Percentiles rank a stretch among this genome's conserved stretches.
These are phyloP conservation scores for Elaeis oleifera DNA, from an alignment of 202 grass and related monocot species.

Conservation along the genomic window DNA sequence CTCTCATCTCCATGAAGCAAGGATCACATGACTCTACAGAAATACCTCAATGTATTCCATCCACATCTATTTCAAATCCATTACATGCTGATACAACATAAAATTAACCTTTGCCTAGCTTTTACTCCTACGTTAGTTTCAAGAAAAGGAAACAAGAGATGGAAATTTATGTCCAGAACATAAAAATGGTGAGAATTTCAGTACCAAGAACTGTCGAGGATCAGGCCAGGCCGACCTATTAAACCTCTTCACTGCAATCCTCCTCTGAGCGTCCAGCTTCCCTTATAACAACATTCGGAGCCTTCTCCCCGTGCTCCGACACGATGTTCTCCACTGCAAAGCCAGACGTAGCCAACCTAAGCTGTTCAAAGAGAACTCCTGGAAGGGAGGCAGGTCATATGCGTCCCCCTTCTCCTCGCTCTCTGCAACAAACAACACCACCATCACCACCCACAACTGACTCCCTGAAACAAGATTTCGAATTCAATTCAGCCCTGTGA, in stretches of 20 bases:
- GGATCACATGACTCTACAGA: too few relatives aligned
- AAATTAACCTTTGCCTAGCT: too few relatives aligned
- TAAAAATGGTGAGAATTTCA: background rate
- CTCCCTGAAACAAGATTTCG: slow-evolving; percentile 4
- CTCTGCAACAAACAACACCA: slow-evolving; percentile 11
- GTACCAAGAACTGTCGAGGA: slow-evolving; percentile 31
- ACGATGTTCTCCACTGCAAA: slow-evolving; percentile 30
- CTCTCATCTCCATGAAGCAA: too few relatives aligned
- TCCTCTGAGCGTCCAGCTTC: slow-evolving; percentile 18
- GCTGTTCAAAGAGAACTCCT: slow-evolving; percentile 32
- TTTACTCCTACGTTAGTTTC: background rate
- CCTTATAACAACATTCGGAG: slow-evolving; percentile 44
- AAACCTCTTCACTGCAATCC: slow-evolving; percentile 37
- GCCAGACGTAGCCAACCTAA: slow-evolving; percentile 25
- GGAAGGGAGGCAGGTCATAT: slow-evolving; percentile 26
- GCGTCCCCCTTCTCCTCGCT: slow-evolving; percentile 7
- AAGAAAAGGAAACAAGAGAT: background rate
- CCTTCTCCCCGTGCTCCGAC: slow-evolving; percentile 32
- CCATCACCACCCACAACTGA: slow-evolving; percentile 6
- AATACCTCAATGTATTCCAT: too few relatives aligned
- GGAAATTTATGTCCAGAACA: background rate
- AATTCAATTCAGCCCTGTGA: background rate
- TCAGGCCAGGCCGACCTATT: slow-evolving; percentile 33
- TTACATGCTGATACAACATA: too few relatives aligned
- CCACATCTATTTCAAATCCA: too few relatives aligned